These are phyloP conservation scores for Albizia julibrissin DNA, from an alignment of 306 rosid genomes.

Conservation along the genomic window DNA sequence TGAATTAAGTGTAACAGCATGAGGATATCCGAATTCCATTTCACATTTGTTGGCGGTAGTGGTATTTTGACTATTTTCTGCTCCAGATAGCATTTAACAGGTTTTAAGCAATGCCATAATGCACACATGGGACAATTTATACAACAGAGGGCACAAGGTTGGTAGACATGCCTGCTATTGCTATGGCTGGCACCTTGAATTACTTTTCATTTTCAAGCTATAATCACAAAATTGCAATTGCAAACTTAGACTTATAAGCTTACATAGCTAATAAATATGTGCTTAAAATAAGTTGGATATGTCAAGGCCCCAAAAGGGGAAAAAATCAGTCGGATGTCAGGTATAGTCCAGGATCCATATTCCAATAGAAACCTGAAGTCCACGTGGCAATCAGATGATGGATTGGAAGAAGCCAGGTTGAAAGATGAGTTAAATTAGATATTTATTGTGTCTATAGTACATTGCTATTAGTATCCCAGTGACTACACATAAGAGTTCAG, in stretches of 20 bases:
- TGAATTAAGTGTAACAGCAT: neutral
- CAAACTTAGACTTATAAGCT: neutral
- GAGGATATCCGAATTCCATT: neutral
- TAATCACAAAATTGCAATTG: neutral
- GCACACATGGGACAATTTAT: neutral
- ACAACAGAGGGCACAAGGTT: neutral
- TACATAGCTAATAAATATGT: neutral
- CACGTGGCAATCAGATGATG: neutral
- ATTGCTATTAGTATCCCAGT: neutral
- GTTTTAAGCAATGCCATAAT: neutral
- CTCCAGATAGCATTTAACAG: neutral
- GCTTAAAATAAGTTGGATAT: neutral
- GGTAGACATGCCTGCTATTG: neutral
- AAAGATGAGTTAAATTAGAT: constrained; percentile 6
- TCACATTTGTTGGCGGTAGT: neutral
- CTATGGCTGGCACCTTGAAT: neutral
- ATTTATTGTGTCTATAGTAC: constrained; percentile 13
- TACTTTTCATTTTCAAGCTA: neutral
- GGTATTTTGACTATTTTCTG: neutral
- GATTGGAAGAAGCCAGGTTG: constrained; percentile 24
- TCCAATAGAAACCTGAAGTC: neutral
- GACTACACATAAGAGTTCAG: constrained; percentile 19
- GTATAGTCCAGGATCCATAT: neutral
- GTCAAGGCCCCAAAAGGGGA: neutral
- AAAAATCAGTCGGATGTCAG: neutral